These are phyloP conservation scores for Suillus occidentalis DNA, from an alignment of 768 basidiomycete genomes.

Conservation along the genomic window DNA sequence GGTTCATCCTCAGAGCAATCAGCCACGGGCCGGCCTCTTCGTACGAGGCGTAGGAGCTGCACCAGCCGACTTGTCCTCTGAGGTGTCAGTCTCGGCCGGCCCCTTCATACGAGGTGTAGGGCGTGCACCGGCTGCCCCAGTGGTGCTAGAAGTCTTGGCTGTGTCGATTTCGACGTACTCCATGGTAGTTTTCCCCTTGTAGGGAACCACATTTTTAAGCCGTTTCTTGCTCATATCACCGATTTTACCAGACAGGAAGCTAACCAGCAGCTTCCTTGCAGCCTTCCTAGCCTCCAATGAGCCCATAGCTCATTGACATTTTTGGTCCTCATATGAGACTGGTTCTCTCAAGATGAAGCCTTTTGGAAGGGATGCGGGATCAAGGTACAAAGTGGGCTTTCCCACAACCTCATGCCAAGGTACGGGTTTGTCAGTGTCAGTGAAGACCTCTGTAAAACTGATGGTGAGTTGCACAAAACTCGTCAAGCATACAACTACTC, in stretches of 20 bases:
- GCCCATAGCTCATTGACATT: neutral
- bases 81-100: neutral
- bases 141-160: neutral
- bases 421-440: neutral
- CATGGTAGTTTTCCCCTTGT: neutral
- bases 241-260: neutral
- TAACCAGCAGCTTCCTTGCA: neutral
- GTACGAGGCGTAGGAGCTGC: neutral
- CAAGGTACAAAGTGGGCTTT: neutral
- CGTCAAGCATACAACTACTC: neutral
- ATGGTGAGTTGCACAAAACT: neutral
- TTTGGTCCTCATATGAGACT: neutral
- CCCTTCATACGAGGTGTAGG: neutral
- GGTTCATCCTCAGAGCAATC: neutral
- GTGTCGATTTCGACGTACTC: neutral
- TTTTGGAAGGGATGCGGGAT: neutral
- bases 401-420: neutral
- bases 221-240: neutral
- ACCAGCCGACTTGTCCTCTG: neutral
- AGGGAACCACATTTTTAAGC: neutral
- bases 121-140: neutral
- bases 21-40: fast-evolving
- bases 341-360: neutral
- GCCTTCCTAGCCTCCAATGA: neutral
- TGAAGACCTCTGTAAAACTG: neutral